phyloP scores from a whole-genome alignment of 2,329 filamentous ascomycete genomes.

The Aspergillus ibericus region DNA sequence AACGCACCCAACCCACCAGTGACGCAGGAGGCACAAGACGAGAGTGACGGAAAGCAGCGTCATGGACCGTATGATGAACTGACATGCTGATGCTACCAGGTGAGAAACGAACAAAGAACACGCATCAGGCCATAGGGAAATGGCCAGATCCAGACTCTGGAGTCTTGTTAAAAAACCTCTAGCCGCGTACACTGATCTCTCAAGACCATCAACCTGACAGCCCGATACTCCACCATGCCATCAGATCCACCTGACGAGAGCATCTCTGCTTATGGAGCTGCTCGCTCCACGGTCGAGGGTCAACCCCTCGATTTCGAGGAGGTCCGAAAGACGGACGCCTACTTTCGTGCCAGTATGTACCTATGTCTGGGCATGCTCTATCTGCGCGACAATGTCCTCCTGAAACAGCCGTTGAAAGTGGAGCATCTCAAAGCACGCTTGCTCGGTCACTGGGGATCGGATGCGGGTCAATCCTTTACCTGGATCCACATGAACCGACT shows the following conservation, averaged over 20 bases:
- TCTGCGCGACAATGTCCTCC: slow-evolving; percentile 70
- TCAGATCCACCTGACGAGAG: slow-evolving; percentile 37
- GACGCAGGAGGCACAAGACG: neutral
- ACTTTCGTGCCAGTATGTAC: slow-evolving; percentile 73
- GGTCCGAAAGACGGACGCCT: slow-evolving; percentile 67
- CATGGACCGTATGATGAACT: neutral
- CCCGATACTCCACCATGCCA: neutral
- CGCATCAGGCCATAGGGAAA: neutral
- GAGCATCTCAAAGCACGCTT: slow-evolving; percentile 73
- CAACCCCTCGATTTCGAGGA: slow-evolving; percentile 66
- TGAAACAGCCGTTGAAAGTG: slow-evolving; percentile 66
- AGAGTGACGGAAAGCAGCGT: neutral
- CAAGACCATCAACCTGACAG: neutral
- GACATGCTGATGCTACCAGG: neutral
- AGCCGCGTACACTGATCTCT: neutral
- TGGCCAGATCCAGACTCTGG: neutral
- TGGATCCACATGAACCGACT: slow-evolving; percentile 81
- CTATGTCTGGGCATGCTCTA: slow-evolving; percentile 80
- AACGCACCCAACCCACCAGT: neutral
- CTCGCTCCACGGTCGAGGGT: slow-evolving; percentile 64
- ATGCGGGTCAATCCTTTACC: slow-evolving; percentile 77
- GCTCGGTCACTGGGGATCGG: slow-evolving; percentile 76
- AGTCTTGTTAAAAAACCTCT: neutral
- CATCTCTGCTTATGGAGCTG: slow-evolving; percentile 65
- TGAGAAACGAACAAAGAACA: neutral